These are phyloP conservation scores for Brassica hybrid DNA, from an alignment of 441 rosid genomes.

Conservation along the genomic window DNA sequence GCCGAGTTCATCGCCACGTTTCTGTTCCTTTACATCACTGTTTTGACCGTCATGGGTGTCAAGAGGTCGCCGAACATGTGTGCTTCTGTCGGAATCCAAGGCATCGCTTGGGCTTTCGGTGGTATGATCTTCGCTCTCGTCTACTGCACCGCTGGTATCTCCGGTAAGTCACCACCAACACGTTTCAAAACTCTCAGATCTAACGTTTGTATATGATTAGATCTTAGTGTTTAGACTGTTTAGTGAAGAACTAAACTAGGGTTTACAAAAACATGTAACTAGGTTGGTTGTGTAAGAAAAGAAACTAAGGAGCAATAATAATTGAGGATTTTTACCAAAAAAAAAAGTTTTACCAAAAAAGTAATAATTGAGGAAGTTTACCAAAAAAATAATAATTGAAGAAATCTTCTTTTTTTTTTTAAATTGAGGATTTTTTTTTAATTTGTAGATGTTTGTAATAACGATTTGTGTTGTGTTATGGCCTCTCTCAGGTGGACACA, in stretches of 20 bases:
- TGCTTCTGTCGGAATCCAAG: conserved; percentile 52
- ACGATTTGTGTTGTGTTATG: too few species aligned
- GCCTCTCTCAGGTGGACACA: conserved; percentile 52
- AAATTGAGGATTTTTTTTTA: too few species aligned
- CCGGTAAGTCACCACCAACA: conserved; percentile 41
- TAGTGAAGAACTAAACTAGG: too few species aligned
- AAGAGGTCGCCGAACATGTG: conserved; percentile 44
- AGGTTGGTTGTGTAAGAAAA: neutral
- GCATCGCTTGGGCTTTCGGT: conserved; percentile 58
- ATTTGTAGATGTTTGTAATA: too few species aligned
- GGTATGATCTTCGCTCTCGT: conserved; percentile 58
- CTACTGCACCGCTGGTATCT: conserved; percentile 56
- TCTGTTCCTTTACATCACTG: conserved; percentile 51
- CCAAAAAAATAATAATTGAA: too few species aligned
- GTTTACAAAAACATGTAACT: neutral
- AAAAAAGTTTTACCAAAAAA: too few species aligned
- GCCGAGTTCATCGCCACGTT: conserved; percentile 55
- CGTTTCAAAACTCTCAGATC: neutral
- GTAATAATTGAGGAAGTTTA: too few species aligned
- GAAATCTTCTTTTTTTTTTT: too few species aligned
- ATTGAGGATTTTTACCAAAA: neutral
- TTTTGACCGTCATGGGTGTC: conserved; percentile 51
- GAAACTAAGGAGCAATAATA: neutral
- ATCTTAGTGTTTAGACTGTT: neutral
- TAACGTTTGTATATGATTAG: neutral